These are phyloP conservation scores for Alternaria solani DNA, from an alignment of 2,329 filamentous ascomycete species.

Conservation along the genomic window DNA sequence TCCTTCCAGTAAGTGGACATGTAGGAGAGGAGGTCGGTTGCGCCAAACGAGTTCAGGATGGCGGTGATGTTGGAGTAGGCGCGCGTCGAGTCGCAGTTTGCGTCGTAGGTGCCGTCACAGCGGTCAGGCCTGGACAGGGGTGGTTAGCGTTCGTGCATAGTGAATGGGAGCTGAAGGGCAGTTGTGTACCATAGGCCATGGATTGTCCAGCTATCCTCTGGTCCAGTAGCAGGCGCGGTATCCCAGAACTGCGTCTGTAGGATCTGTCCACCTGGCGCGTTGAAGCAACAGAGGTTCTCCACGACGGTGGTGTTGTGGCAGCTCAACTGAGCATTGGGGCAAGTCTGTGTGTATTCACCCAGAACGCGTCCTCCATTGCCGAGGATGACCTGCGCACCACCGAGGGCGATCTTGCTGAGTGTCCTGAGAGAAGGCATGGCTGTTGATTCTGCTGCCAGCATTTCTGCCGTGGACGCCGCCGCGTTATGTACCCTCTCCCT, in stretches of 20 bases:
- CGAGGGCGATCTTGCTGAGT: slow-evolving; percentile 48
- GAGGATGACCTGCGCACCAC: slow-evolving; percentile 45
- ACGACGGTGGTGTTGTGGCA: slow-evolving; percentile 70
- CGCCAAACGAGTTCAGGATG: slow-evolving; percentile 65
- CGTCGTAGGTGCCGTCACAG: slow-evolving; percentile 74
- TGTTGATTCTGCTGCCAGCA: slow-evolving; percentile 35
- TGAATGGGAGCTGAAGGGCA: background rate
- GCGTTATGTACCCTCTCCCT: slow-evolving; percentile 40
- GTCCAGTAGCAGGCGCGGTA: slow-evolving; percentile 69
- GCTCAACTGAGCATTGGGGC: slow-evolving; percentile 60
- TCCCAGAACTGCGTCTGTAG: slow-evolving; percentile 84
- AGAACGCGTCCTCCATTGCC: slow-evolving; percentile 37
- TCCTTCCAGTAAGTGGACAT: slow-evolving; percentile 79
- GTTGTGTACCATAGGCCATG: slow-evolving; percentile 70
- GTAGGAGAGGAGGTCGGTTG: slow-evolving; percentile 66
- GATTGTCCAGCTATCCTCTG: slow-evolving; percentile 75
- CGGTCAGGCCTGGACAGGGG: slow-evolving; percentile 53
- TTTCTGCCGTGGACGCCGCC: slow-evolving; percentile 18
- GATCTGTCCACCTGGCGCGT: slow-evolving; percentile 73
- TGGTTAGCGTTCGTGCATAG: background rate
- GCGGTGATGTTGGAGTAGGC: slow-evolving; percentile 71
- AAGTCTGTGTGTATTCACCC: slow-evolving; percentile 35
- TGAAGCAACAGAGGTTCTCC: slow-evolving; percentile 77
- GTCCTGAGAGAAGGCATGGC: slow-evolving; percentile 47
- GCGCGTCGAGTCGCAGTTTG: slow-evolving; percentile 69